Base-by-base conservation (phyloP, 108 stramenopile genomes). In the Seminavis robusta region DNA sequence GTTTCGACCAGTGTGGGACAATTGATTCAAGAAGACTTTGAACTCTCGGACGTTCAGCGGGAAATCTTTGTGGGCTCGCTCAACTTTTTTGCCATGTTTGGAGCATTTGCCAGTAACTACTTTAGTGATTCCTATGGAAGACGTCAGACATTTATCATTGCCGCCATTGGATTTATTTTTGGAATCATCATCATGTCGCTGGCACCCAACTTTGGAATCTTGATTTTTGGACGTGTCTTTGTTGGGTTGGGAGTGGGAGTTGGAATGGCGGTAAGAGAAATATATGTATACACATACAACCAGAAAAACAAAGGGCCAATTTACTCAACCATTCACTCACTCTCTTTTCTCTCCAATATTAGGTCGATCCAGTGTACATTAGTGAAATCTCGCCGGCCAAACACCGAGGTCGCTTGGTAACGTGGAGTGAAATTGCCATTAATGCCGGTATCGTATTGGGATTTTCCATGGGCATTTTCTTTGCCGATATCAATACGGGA, bases 321-420 rank as follows among this genome's bases (percentile, higher is more conserved):
- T n/a, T n/a, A n/a, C n/a, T 13, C 11, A 13, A 13, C 11, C 9
- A 9, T 37, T 13, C 9, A 11, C 36, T 37, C 36, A 37, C 36
- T 9, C 13, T 37, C 11, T 37, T 37, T 37, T 37, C 13, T 37
- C 36, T 37, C 36, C 13, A 11, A 37, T 37, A 9, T 37, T 9
- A 11, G 47, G 58, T 83, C 19, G 85, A 81, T 61, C 85, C 85
- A 4, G 61, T 86, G 28, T 86, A 86, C 59, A 86, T 86, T 63
- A 42, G 69, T 0, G 85, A 86, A 54, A 69, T 83, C 17, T 37
- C 56, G 21, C 79, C 76, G 32, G 73, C 75, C 16, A 50, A 63
- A 9, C 65, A 72, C 52, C 65, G 85, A 1, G 85, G 85, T 17
- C 59, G 53, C 26, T 50, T 86, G 29, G 85, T 86, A 1, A 76